Conservation (phyloP, 2,329 filamentous ascomycete species). For the Fusarium newnesense region DNA sequence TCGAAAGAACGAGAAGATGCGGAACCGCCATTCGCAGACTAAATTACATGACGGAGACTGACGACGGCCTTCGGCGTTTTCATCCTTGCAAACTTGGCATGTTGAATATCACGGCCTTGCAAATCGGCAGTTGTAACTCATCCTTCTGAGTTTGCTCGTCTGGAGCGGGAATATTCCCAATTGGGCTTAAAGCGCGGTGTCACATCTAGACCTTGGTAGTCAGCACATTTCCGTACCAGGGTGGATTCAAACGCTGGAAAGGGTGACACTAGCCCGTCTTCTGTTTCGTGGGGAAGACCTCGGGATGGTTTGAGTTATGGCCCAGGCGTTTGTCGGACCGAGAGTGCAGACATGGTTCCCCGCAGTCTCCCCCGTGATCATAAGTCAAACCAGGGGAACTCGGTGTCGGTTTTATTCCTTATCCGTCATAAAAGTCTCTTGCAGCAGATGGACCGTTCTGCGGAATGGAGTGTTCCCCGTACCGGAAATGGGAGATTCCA, state of each 20-base stretch:
- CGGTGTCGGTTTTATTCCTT: not conserved
- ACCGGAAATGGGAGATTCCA: not conserved
- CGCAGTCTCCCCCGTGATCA: not conserved
- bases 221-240: not conserved
- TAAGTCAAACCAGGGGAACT: not conserved
- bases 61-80: not conserved
- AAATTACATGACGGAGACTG: not conserved
- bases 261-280: not conserved
- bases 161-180: not conserved
- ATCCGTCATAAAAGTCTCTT: not conserved
- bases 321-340: not conserved
- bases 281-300: not conserved
- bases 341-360: not conserved
- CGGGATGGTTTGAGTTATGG: no score
- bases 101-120: not conserved
- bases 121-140: not conserved
- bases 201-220: not conserved
- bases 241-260: not conserved
- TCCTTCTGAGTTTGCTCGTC: not conserved
- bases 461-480: not conserved
- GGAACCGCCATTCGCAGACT: not conserved
- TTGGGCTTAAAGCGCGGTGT: not conserved
- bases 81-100: not conserved
- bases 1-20: not conserved
- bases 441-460: not conserved